Evolutionary conservation across 2,329 filamentous ascomycete species (phyloP), one percentile per base, ranked within the genome.

Genomic region (Davidsoniella neocaledoniae): DNA sequence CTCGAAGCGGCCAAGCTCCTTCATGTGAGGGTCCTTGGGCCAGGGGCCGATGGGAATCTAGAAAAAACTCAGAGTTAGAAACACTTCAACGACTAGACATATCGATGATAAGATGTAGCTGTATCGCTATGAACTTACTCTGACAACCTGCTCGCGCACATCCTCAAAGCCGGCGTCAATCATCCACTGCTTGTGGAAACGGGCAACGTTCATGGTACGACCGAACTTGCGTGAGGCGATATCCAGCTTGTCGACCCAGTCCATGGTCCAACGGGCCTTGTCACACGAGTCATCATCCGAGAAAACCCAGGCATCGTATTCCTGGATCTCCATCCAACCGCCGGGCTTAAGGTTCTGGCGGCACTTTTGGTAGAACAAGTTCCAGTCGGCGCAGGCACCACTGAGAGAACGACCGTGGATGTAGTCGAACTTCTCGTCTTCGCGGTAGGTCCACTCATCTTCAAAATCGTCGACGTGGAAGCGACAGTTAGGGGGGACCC

Each of bases 381-480:
- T 50, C 58, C 61, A 64, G 49, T 66, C 50, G 1, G 59, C 54
- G 1, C 60, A 63, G 1, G 62, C 63, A 8, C 57, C 58, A 39
- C 56, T 53, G 44, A 40, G 54, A 17, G 50, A 44, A 6, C 54
- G 52, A 4, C 50, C 54, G 48, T 55, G 54, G 55, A 67, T 59
- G 54, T 58, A 63, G 54, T 63, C 61, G 53, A 63, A 64, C 23
- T 56, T 57, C 25, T 63, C 58, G 57, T 75, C 70, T 8, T 54
- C 49, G 2, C 56, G 56, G 51, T 63, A 66, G 55, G 66, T 62
- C 66, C 66, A 68, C 17, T 60, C 56, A n/a, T 72, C 67, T 58
- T 78, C 75, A 36, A 74, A 72, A 57, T 83, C 78, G 58, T 83
- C 79, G 36, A 83, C 71, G 50, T 79, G 68, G 56, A 83, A 83